phyloP scores from a whole-genome alignment of 306 rosid genomes.

The Fagus sylvatica region DNA sequence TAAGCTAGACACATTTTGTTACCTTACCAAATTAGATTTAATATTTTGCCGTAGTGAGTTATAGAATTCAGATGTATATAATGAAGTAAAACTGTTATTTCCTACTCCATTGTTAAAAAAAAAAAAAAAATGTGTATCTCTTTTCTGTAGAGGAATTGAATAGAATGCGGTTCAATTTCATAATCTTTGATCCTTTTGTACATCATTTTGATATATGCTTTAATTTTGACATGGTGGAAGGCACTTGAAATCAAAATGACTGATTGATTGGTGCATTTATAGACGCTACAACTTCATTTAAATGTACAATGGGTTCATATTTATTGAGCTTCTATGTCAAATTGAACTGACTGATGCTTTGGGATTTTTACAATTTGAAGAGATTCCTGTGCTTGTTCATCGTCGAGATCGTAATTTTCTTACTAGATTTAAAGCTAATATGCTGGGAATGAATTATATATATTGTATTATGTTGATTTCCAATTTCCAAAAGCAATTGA shows the following conservation, averaged over 20 bases:
- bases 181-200: neutral
- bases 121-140: neutral
- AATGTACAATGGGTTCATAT: neutral
- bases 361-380: neutral
- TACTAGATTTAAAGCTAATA: no score
- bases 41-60: constrained; percentile 18
- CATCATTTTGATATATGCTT: neutral
- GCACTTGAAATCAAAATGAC: neutral
- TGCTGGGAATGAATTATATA: no score
- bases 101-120: neutral
- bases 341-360: neutral
- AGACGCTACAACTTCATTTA: neutral
- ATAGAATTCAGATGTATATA: constrained; percentile 20
- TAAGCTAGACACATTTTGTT: constrained; percentile 40
- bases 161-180: neutral
- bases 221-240: neutral
- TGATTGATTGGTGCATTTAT: neutral
- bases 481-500: no score
- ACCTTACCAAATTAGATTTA: constrained; percentile 25
- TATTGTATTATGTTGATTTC: no score
- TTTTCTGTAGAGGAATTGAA: neutral
- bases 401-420: no score
- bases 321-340: neutral
- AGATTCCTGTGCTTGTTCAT: neutral
- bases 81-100: constrained; percentile 43